Base-by-base conservation (phyloP, 176 grass and related monocot genomes). In the Rhynchospora breviuscula region DNA sequence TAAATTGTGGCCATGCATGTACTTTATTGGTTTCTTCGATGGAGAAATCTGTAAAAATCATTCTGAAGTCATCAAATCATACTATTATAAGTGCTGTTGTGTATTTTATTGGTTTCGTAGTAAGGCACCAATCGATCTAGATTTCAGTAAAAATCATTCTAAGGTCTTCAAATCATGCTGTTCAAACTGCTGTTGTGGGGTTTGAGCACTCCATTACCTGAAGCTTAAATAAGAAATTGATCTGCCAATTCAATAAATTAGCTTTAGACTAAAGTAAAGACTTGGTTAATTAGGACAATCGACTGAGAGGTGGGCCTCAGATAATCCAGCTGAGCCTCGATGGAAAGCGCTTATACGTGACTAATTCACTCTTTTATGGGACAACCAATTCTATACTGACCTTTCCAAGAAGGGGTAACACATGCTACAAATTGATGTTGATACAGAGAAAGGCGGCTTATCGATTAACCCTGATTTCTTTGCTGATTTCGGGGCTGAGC, bases 291-390 rank as follows among this genome's bases (percentile, higher is more conserved):
- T 63, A 95, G 93, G 92, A 91, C 7, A 86, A 93, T 69, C 89
- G 82, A 12, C 91, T 95, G 18, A 89, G 95, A 88, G 95, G 95
- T 52, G 95, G 95, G 5, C 95, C 95, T 1, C 91, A 95, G 81
- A 93, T 95, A 93, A 98, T 98, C 85, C 92, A 98, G 63, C 56
- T 98, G 22, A 98, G 95, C 69, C 74, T 95, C 67, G 95, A 98
- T 40, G 95, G 91, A 47, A 98, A 93, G 86, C 89, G 95, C 67
- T 43, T 95, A 4, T 98, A 95, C 1, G 91, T 94, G 17, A 98
- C 95, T 12, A 98, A 98, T 59, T 98, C 95, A 21, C 92, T 98
- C 18, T 93, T 98, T 46, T 44, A 19, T 98, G 95, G 95, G 92
- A 98, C 40, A 75, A 88, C 7, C 95, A 95, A 79, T 98, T 98